A percentile compares a stretch with the other conserved stretches of the same genome.
phyloP scores from a whole-genome alignment of 805 yeast species.

The Cyberlindnera americana region DNA sequence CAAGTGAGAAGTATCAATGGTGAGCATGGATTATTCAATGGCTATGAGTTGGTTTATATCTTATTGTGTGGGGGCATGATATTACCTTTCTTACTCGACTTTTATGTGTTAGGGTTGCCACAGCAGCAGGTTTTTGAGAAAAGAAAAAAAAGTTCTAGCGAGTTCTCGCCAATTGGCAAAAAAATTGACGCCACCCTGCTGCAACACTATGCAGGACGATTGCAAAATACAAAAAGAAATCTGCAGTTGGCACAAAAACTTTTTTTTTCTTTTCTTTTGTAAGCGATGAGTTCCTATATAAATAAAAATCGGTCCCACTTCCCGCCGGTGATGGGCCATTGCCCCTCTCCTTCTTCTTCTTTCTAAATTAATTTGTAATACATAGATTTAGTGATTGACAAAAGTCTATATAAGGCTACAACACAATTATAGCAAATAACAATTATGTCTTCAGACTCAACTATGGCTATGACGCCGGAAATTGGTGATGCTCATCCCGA shows the following conservation, averaged over 20 bases:
- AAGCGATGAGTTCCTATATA: slow-evolving; percentile 6
- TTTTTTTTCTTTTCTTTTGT: slow-evolving; percentile 4
- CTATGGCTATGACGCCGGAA: slow-evolving; percentile 28
- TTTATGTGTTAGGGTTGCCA: no score
- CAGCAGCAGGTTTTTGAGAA: no score
- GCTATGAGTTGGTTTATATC: no score
- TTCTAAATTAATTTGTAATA: no score
- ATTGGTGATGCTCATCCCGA: slow-evolving; percentile 15
- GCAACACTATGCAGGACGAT: slow-evolving; percentile 11
- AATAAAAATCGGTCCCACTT: background rate
- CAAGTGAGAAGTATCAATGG: no score
- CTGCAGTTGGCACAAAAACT: slow-evolving; percentile 1
- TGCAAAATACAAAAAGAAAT: slow-evolving; percentile 11
- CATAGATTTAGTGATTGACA: no score
- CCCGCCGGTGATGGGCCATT: background rate
- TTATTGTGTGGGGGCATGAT: no score
- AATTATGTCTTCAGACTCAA: slow-evolving; percentile 17
- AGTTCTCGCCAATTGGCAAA: slow-evolving; percentile 2
- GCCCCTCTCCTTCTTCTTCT: background rate
- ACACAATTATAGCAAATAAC: no score
- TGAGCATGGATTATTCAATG: no score
- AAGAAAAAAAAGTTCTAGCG: no score
- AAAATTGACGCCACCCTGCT: slow-evolving; percentile 2
- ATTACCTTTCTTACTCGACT: no score
- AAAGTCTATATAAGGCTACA: no score